A percentile compares a stretch with the other conserved stretches of the same genome.
Conservation (phyloP, 2,329 filamentous ascomycete genomes). For the Ophiostoma triangulosporum region DNA sequence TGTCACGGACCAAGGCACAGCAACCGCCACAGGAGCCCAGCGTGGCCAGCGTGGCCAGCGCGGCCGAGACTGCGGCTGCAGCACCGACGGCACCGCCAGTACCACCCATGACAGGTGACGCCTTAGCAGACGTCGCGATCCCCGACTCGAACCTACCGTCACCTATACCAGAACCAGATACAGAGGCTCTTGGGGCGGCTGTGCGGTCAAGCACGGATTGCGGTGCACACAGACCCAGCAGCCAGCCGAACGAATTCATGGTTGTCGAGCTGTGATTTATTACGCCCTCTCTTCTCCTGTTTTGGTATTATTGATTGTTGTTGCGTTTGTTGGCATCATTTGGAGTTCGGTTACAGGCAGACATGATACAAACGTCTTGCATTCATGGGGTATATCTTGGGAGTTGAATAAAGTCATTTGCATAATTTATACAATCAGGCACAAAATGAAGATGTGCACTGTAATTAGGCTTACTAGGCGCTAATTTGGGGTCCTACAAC, state of each 20-base stretch:
- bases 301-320: not conserved
- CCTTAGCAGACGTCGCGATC: not conserved
- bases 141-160: not conserved
- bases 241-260: not conserved
- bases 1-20: constrained; percentile 32
- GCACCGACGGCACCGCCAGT: not conserved
- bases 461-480: too few species aligned
- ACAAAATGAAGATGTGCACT: too few species aligned
- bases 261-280: not conserved
- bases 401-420: not conserved
- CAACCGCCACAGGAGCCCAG: constrained; percentile 16
- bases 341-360: not conserved
- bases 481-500: too few species aligned
- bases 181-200: not conserved
- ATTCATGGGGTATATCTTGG: not conserved
- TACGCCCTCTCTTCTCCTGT: not conserved
- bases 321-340: not conserved
- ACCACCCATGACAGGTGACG: not conserved
- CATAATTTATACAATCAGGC: too few species aligned
- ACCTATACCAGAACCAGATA: not conserved
- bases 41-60: not conserved
- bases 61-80: not conserved
- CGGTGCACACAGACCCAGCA: not conserved
- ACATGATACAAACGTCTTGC: not conserved
- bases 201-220: not conserved